Base-by-base conservation (phyloP, 2,329 filamentous ascomycete species). In the Mycosphaerella arachidis region DNA sequence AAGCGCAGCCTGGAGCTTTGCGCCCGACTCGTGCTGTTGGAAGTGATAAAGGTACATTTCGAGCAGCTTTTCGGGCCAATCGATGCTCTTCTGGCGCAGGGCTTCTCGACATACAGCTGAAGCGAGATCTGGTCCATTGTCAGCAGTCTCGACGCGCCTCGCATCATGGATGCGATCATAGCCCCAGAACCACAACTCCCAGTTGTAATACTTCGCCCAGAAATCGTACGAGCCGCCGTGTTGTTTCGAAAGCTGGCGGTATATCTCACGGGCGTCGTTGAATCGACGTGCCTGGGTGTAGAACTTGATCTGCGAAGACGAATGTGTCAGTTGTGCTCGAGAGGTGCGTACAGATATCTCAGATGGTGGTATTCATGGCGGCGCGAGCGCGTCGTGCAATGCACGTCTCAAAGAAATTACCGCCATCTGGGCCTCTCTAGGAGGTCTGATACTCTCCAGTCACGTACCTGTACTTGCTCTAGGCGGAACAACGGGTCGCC, bases 401-500 rank as follows among this genome's bases (percentile, higher is more conserved):
- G 24, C 24, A 24, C 24, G 24, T 24, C 24, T 24, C 24, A 24
- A 24, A 24, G 24, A 24, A 24, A 2, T 24, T 3, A 3, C 24
- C 24, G 24, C 24, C 24, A 24, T 24, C 24, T 24, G 24, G 24
- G 24, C 24, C 24, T 1, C 24, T 24, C 2, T 24, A 24, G 24
- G 24, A 24, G 24, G 24, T 24, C 24, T 24, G 24, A 24, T 24
- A 24, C 24, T 24, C 24, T 24, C 3, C 24, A 24, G 24, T 24
- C 24, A 24, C 24, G 24, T 24, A 24, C 24, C 24, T 24, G 24
- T 24, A 97, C 95, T 57, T 91, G 87, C 74, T 97, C 92, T 5
- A 97, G 83, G 10, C 92, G 88, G 73, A 92, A 97, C 51, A 88
- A 84, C 0, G 92, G 90, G 71, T 99, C 93, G n/a, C 91, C 91